A percentile compares a stretch with the other conserved stretches of the same genome.
phyloP scores from a whole-genome alignment of 805 yeast species.

The Saccharomycopsis fermentans region DNA sequence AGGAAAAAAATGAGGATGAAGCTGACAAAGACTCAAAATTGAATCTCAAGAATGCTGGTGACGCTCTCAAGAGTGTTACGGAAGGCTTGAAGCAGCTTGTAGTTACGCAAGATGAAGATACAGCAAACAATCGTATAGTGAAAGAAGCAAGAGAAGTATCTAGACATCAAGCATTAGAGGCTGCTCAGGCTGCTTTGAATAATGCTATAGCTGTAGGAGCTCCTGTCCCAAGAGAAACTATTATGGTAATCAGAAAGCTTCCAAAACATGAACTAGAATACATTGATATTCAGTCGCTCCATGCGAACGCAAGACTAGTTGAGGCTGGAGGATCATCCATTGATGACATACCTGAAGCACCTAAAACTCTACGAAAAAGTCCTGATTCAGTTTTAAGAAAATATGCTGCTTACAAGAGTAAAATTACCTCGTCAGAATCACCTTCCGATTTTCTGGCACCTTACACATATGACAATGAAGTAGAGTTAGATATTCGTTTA shows the following conservation, averaged over 20 bases:
- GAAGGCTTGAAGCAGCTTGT: constrained; percentile 14
- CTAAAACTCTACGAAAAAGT: constrained; percentile 37
- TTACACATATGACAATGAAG: constrained; percentile 53
- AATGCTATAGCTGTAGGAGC: constrained; percentile 17
- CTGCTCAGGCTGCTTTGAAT: constrained; percentile 48
- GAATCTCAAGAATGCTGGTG: constrained; percentile 3
- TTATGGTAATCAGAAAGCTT: constrained; percentile 28
- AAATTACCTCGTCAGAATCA: constrained; percentile 40
- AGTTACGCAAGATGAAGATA: not conserved
- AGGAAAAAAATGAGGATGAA: constrained; percentile 21
- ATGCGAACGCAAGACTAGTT: not conserved
- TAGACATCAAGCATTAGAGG: constrained; percentile 43
- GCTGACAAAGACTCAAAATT: not conserved
- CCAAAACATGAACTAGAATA: constrained; percentile 26
- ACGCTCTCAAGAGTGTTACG: constrained; percentile 5
- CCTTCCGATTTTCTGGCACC: constrained; percentile 32
- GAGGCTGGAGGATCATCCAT: constrained; percentile 21
- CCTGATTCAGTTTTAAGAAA: constrained; percentile 40
- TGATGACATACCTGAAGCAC: constrained; percentile 31
- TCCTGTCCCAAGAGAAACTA: constrained; percentile 31
- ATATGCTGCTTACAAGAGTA: constrained; percentile 45
- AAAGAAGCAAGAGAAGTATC: constrained; percentile 32
- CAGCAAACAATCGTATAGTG: constrained; percentile 16
- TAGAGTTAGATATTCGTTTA: constrained; percentile 44
- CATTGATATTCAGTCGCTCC: constrained; percentile 19